These are phyloP conservation scores for Filobasidium uniguttulatum DNA, from an alignment of 1,284 basidiomycete species.

Conservation along the genomic window DNA sequence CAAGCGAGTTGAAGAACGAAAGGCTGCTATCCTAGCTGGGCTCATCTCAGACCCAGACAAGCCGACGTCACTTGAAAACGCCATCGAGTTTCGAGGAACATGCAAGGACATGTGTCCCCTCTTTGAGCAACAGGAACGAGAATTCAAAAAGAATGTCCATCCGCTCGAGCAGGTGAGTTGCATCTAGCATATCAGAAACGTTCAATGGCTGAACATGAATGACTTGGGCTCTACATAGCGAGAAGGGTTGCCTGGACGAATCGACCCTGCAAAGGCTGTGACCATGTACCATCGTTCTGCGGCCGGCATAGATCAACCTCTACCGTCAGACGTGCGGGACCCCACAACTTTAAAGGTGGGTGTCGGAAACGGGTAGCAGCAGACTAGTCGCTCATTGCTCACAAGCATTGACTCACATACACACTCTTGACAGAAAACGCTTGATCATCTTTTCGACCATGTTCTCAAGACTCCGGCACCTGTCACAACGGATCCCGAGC, in stretches of 20 bases:
- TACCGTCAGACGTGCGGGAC: constrained; percentile 86
- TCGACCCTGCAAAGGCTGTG: constrained; percentile 75
- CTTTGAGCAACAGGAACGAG: constrained; percentile 80
- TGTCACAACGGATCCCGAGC: constrained; percentile 16
- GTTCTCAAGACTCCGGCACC: constrained; percentile 46
- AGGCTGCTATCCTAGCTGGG: constrained; percentile 63
- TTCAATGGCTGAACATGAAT: background rate
- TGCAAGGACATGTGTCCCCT: constrained; percentile 89
- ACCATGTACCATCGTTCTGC: constrained; percentile 85
- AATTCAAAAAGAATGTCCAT: constrained; percentile 77
- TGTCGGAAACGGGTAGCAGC: no score
- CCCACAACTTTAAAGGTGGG: constrained; percentile 63
- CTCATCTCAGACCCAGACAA: constrained; percentile 38
- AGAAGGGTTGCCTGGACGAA: constrained; percentile 39
- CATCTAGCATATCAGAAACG: background rate
- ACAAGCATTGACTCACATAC: no score
- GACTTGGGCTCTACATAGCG: background rate
- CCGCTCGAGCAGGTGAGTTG: constrained; percentile 66
- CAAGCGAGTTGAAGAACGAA: constrained; percentile 55
- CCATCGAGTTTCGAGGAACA: constrained; percentile 78
- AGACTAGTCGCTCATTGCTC: no score
- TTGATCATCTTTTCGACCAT: constrained; percentile 81
- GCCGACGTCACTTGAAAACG: constrained; percentile 44
- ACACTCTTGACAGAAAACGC: constrained; percentile 47
- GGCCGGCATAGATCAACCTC: constrained; percentile 68